A percentile compares a stretch with the other conserved stretches of the same genome.
Conservation (phyloP, 192 early-diverging fungal genomes). For the Linderina pennispora region DNA sequence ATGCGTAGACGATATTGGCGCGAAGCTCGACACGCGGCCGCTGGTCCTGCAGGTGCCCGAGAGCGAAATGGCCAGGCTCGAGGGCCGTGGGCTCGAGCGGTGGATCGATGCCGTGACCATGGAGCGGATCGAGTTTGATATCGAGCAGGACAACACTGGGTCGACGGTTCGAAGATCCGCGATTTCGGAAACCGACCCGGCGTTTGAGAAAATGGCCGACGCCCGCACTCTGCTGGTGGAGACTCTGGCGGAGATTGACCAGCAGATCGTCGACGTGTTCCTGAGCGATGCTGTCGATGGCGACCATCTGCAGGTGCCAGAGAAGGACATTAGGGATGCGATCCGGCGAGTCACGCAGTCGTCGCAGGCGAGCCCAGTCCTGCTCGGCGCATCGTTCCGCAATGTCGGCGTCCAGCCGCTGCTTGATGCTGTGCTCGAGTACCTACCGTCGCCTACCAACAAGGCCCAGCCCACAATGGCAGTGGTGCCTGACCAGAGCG, state of each 20-base stretch:
- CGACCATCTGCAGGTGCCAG: constrained; percentile 64
- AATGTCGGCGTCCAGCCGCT: constrained; percentile 92
- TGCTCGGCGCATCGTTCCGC: constrained; percentile 81
- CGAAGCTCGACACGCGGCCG: constrained; percentile 54
- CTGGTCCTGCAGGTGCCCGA: constrained; percentile 73
- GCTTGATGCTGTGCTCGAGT: constrained; percentile 82
- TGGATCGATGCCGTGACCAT: constrained; percentile 73
- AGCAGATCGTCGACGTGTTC: constrained; percentile 78
- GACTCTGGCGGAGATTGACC: constrained; percentile 74
- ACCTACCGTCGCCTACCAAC: constrained; percentile 77
- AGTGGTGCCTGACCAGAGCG: not conserved
- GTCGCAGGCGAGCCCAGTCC: constrained; percentile 70
- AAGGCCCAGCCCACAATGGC: constrained; percentile 39
- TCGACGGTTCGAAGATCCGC: constrained; percentile 11
- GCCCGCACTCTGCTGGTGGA: constrained; percentile 75
- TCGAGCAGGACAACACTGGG: constrained; percentile 8
- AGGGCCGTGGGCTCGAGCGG: constrained; percentile 49
- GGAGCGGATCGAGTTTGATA: constrained; percentile 36
- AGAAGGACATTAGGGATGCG: constrained; percentile 55
- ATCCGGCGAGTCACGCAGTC: constrained; percentile 66
- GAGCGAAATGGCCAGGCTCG: not conserved
- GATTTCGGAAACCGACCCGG: not conserved
- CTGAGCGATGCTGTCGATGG: constrained; percentile 58
- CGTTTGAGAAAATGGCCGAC: constrained; percentile 43
- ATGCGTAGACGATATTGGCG: constrained; percentile 44